Base-by-base conservation (phyloP, 495 filamentous ascomycete species). In the Daldinia bambusicola region DNA sequence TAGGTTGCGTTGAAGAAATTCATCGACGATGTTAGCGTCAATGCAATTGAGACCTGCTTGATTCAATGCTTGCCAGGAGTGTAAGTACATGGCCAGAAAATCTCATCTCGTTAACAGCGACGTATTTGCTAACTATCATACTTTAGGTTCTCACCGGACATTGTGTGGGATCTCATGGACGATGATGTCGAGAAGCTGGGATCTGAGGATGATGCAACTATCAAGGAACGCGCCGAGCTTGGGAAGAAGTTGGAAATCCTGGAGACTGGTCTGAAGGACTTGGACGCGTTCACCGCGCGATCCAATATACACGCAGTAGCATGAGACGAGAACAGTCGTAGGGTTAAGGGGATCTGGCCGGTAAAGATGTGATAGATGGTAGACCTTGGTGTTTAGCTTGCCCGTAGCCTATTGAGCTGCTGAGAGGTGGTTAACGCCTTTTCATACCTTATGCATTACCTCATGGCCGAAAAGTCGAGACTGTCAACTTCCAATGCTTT, bases 1-100 rank as follows among this genome's bases (percentile, higher is more conserved):
- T 56, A 88, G 87, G 81, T 89, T 64, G 82, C 86, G 8, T 74
- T 85, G 22, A 77, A 82, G 38, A 83, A 78, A 2, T 89, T 90
- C 74, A 79, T 85, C 32, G 85, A 90, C 61, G 86, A 90, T 55
- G 70, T 89, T 31, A 80, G 83, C 36, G 82, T 79, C 1, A 77
- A 85, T 31, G 88, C 78, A 5, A 82, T 87, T 48, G 87, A 89
- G 36, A 52, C 61, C 1, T 73, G 70, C 31, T 52, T 73, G 13
- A 69, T 73, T 5, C 70, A 69, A 52, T 43, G 66, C 18, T 43
- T 73, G n/a, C 66, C 70, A 41, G 62, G 69, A 22, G 70, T 73
- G 70, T 73, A 61, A 69, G 70, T 62, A 40, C 2, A 58, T 14
- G 0, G 1, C 14, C 4, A 14, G 2, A 9, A 14, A 22, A 26